phyloP scores from a whole-genome alignment of 345 rosid genomes.

The Draba incana region DNA sequence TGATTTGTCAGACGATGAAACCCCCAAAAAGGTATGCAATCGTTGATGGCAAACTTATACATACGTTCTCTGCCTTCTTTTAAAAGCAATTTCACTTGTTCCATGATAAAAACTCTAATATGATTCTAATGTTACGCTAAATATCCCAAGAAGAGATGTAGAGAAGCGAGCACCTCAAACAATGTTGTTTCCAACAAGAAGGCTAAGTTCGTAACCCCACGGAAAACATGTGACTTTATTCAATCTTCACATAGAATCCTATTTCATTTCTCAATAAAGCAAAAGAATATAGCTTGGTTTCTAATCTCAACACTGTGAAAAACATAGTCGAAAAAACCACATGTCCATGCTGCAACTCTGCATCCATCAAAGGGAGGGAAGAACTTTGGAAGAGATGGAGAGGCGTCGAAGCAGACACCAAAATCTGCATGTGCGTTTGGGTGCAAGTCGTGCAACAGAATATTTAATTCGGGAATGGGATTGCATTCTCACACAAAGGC shows the following conservation, averaged over 20 bases:
- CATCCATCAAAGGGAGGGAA: slow-evolving; percentile 68
- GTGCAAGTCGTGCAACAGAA: slow-evolving; percentile 75
- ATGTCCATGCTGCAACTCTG: slow-evolving; percentile 68
- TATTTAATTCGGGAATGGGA: slow-evolving; percentile 65
- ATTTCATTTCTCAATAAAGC: neutral
- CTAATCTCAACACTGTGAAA: neutral
- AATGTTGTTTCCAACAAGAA: slow-evolving; percentile 59
- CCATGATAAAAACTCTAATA: neutral
- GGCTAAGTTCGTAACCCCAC: slow-evolving; percentile 68
- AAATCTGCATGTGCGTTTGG: slow-evolving; percentile 49
- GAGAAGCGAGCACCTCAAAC: slow-evolving; percentile 48
- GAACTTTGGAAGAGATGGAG: slow-evolving; percentile 44
- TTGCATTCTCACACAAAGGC: slow-evolving; percentile 80
- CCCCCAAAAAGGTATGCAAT: slow-evolving; percentile 54
- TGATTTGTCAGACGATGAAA: slow-evolving; percentile 48
- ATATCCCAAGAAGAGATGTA: slow-evolving; percentile 66
- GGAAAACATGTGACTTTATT: slow-evolving; percentile 59
- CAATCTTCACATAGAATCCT: neutral
- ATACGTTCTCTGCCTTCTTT: neutral
- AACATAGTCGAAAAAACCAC: slow-evolving; percentile 63
- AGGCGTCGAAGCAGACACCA: slow-evolving; percentile 43
- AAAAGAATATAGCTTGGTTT: neutral
- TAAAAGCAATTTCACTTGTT: neutral
- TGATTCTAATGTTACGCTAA: slow-evolving; percentile 45
- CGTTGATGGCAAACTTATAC: neutral